Conservation (phyloP, 129 eudicot genomes). For the Sambucus nigra region DNA sequence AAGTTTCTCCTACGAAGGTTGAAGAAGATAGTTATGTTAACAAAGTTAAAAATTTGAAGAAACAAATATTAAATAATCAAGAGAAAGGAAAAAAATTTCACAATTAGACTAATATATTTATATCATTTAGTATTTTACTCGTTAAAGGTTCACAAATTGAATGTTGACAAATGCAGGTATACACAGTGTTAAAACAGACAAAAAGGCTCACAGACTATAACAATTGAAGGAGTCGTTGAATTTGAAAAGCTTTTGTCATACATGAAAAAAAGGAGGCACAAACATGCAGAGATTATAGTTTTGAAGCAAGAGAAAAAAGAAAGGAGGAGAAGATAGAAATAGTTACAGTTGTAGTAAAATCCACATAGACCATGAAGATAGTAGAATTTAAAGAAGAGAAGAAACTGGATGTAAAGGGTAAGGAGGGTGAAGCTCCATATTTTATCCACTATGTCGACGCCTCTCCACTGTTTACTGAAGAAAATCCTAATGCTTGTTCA, state of each 20-base stretch:
- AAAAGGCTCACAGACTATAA: conserved; percentile 64
- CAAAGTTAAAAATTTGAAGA: too few species aligned
- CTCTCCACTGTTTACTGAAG: conserved; percentile 90
- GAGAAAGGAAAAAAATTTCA: too few species aligned
- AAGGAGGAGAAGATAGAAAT: conserved; percentile 30
- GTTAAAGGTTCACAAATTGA: too few species aligned
- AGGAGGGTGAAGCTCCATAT: conserved; percentile 55
- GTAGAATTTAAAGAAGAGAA: conserved; percentile 42
- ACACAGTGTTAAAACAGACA: conserved; percentile 63
- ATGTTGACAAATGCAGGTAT: conserved; percentile 68
- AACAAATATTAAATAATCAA: too few species aligned
- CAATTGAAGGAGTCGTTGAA: conserved; percentile 64
- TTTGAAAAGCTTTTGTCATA: conserved; percentile 53
- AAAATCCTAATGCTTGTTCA: conserved; percentile 86
- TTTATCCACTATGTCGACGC: conserved; percentile 87
- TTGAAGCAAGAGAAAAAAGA: conserved; percentile 22
- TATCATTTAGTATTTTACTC: too few species aligned
- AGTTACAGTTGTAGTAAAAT: conserved; percentile 12
- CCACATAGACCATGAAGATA: conserved; percentile 20
- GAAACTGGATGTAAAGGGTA: conserved; percentile 50
- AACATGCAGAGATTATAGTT: conserved; percentile 60
- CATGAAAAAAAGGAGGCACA: conserved; percentile 50
- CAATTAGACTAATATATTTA: too few species aligned
- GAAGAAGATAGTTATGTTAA: too few species aligned
- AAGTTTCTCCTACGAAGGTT: too few species aligned